Percentiles rank a stretch among this genome's conserved stretches.
These are phyloP conservation scores for Silene vulgaris DNA, from an alignment of 179 eudicot genomes.

Conservation along the genomic window DNA sequence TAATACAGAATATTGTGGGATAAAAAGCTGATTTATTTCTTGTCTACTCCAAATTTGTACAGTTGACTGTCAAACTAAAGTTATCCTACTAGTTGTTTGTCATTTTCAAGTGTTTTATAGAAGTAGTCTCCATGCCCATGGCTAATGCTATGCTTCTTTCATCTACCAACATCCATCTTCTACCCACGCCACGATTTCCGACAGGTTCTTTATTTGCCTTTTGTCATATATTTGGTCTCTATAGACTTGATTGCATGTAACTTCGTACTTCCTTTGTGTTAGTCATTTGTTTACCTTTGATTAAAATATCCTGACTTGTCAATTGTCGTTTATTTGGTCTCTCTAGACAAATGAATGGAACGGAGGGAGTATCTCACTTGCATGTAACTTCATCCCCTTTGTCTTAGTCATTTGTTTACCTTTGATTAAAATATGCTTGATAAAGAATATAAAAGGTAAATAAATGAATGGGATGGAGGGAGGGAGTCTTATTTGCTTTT, in stretches of 20 bases:
- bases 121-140: conserved; percentile 14
- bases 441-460: too few species aligned
- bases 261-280: too few species aligned
- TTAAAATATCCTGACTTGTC: too few species aligned
- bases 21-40: neutral
- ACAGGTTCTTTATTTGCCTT: neutral
- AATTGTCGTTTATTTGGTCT: too few species aligned
- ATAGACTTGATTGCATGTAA: neutral
- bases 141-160: conserved; percentile 5
- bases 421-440: too few species aligned
- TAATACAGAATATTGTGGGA: neutral
- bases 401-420: too few species aligned
- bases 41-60: neutral
- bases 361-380: too few species aligned
- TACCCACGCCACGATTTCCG: neutral
- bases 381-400: too few species aligned
- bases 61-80: neutral
- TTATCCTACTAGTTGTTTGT: neutral
- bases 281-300: too few species aligned
- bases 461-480: too few species aligned
- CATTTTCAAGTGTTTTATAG: neutral
- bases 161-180: conserved; percentile 7
- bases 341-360: too few species aligned
- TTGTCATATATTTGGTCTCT: neutral
- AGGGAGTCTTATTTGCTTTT: too few species aligned